phyloP scores from a whole-genome alignment of 805 yeast genomes.

The Cyberlindnera mississippiensis region DNA sequence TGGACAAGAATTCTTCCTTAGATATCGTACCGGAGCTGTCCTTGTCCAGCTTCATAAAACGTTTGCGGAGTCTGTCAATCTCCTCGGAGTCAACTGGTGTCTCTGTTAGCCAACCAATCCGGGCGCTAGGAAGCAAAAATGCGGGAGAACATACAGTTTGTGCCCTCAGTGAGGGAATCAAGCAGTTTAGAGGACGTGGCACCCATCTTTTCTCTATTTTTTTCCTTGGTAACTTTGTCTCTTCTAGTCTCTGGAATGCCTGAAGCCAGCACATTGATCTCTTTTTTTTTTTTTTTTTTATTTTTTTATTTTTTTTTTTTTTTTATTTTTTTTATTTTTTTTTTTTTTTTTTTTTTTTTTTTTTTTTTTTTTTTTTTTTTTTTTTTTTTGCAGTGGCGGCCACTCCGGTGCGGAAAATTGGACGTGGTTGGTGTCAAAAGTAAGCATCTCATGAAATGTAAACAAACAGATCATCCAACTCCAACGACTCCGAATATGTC shows the following conservation, averaged over 20 bases:
- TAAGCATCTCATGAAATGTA: neutral
- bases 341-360: too few species aligned
- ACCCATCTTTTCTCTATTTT: conserved; percentile 38
- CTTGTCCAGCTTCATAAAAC: conserved; percentile 92
- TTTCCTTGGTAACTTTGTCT: neutral
- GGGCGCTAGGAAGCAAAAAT: too few species aligned
- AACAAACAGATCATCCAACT: neutral
- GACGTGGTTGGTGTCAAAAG: neutral
- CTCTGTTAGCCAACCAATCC: neutral
- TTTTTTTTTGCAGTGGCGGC: too few species aligned
- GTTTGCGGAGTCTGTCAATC: conserved; percentile 81
- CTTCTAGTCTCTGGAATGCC: too few species aligned
- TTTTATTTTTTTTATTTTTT: conserved; percentile 32
- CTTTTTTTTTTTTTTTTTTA: neutral
- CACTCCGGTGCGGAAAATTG: neutral
- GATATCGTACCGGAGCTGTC: conserved; percentile 93
- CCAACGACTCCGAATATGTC: conserved; percentile 15
- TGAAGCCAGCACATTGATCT: neutral
- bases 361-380: neutral
- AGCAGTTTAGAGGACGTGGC: conserved; percentile 55
- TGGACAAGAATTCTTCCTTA: conserved; percentile 81
- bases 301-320: neutral
- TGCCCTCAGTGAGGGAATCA: conserved; percentile 74
- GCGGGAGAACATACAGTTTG: conserved; percentile 49
- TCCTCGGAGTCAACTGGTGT: conserved; percentile 72